Evolutionary conservation across 768 basidiomycete genomes (phyloP), one percentile per base, ranked within the genome.

Genomic region (Pulveroboletus sp.): DNA sequence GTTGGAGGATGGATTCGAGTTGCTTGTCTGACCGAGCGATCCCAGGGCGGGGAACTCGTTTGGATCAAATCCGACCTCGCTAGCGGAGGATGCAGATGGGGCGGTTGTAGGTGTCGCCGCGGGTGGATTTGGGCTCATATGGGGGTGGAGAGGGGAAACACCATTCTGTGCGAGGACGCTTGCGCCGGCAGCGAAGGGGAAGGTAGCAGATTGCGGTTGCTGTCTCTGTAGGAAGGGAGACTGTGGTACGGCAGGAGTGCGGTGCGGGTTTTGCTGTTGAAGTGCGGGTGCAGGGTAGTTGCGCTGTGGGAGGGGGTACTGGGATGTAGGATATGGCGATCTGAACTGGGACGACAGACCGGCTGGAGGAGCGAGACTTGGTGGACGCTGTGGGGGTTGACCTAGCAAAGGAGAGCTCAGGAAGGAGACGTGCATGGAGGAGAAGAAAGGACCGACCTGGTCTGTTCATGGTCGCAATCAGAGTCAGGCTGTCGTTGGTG

Each of bases 11-110:
- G 69, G 71, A 57, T 70, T 75, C 38, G 63, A 72, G 58, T 54
- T 71, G 38, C 66, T 72, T 43, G 71, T 73, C 52, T 73, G 76
- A 13, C 78, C 76, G 38, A 83, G 82, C 36, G 78, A 73, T 30
- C 89, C 89, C 17, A 92, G 79, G 13, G 87, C 89, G n/a, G 89
- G 89, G 59, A 91, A 90, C 68, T 90, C 89, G 62, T 88, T 89
- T 30, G 82, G 88, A 73, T 91, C 89, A 35, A 90, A 80, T 17
- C 83, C 85, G 51, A 87, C 82, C 63, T 90, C 89, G 66, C 78
- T 84, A 31, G 79, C 73, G 26, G 84, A 84, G 44, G 81, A 82
- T 53, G 75, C 77, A 42, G 81, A 81, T 41, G 82, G 79, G 33
- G 82, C 77, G 49, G 70, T 75, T 38, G 76, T 73, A 27, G 65